These are phyloP conservation scores for Cucurbita argyrosperma DNA, from an alignment of 306 rosid genomes.

Conservation along the genomic window DNA sequence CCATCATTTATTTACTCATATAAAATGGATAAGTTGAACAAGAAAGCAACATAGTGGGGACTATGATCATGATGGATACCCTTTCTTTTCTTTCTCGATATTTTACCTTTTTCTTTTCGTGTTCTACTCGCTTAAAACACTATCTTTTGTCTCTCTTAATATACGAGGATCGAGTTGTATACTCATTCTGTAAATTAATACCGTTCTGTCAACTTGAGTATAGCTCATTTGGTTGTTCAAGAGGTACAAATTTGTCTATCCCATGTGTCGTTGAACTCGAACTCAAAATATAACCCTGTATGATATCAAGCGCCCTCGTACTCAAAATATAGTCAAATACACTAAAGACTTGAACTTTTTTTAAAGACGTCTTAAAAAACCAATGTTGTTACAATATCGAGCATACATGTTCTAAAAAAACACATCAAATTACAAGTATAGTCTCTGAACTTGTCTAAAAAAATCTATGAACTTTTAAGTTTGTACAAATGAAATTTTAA, in stretches of 20 bases:
- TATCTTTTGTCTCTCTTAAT: not conserved
- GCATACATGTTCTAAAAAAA: too few species aligned
- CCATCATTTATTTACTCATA: not conserved
- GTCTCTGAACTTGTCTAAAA: too few species aligned
- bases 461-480: too few species aligned
- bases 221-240: not conserved
- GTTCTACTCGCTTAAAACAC: not conserved
- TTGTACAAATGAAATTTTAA: too few species aligned
- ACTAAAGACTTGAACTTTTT: too few species aligned
- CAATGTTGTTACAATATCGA: too few species aligned
- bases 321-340: too few species aligned
- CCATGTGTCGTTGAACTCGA: not conserved
- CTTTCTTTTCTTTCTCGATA: not conserved
- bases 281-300: not conserved
- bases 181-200: not conserved
- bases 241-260: not conserved
- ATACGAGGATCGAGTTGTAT: not conserved
- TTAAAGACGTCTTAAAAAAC: too few species aligned
- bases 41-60: not conserved
- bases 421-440: too few species aligned
- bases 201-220: too few species aligned
- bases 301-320: too few species aligned
- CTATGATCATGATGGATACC: not conserved
- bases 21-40: not conserved
- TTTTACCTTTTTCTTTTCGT: not conserved